Conservation (phyloP, 2,329 filamentous ascomycete genomes). For the Esteya vermicola region DNA sequence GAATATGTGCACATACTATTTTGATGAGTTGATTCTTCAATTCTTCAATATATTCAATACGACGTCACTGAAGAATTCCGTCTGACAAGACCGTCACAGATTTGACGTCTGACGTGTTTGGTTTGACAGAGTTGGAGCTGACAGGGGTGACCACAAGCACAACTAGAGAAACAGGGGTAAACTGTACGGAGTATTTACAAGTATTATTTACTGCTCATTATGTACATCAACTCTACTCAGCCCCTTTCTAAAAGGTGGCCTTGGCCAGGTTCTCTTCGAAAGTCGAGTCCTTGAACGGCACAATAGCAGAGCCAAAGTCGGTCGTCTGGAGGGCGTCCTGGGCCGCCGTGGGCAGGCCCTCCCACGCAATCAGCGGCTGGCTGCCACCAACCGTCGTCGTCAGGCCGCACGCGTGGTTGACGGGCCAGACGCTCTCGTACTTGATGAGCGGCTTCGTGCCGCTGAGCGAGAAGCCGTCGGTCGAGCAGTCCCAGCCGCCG, state of each 20-base stretch:
- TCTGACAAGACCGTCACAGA: too few species aligned
- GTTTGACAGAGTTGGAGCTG: too few species aligned
- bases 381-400: constrained; percentile 15
- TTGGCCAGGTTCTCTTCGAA: constrained; percentile 10
- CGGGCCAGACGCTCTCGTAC: constrained; percentile 17
- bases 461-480: constrained; percentile 8
- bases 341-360: constrained; percentile 20
- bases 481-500: constrained; percentile 18
- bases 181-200: too few species aligned
- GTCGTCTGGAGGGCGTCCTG: constrained; percentile 20
- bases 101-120: too few species aligned
- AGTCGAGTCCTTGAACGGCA: constrained; percentile 21
- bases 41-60: too few species aligned
- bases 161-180: too few species aligned
- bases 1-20: too few species aligned
- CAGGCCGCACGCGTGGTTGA: constrained; percentile 18
- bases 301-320: constrained; percentile 25
- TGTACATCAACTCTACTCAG: too few species aligned
- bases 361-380: constrained; percentile 28
- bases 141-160: too few species aligned
- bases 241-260: constrained; percentile 4
- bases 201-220: too few species aligned
- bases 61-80: too few species aligned
- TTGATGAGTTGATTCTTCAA: too few species aligned
- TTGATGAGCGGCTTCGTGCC: constrained; percentile 15